Conservation (phyloP, 371 early-diverging fungal species). For the Haplosporangium sp. region DNA sequence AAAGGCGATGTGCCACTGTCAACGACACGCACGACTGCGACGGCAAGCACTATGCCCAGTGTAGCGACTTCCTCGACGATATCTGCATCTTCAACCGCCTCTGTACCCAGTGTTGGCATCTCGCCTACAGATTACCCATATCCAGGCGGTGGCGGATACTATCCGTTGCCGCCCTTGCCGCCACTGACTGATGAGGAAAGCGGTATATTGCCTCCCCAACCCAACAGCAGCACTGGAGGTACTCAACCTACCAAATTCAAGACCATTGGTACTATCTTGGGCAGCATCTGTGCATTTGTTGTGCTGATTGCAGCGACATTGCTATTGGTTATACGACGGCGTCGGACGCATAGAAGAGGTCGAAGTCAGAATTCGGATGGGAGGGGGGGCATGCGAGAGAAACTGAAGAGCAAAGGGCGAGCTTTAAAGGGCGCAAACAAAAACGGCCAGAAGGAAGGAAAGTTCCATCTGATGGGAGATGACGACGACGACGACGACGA, state of each 20-base stretch:
- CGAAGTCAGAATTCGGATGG: not conserved
- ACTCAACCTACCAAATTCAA: not conserved
- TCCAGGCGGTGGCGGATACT: too few relatives aligned
- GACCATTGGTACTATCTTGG: slow-evolving; percentile 10
- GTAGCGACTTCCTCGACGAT: too few relatives aligned
- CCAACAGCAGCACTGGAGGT: not conserved
- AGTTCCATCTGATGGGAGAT: slow-evolving; percentile 20
- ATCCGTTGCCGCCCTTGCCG: too few relatives aligned
- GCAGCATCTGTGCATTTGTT: slow-evolving; percentile 10
- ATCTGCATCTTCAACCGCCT: too few relatives aligned
- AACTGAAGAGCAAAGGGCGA: not conserved
- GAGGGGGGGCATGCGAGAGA: not conserved
- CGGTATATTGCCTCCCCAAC: not conserved
- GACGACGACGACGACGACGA: slow-evolving; percentile 22
- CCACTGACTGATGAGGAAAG: not conserved
- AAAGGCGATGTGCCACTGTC: too few relatives aligned
- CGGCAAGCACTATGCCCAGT: too few relatives aligned
- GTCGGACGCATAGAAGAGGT: slow-evolving; percentile 1
- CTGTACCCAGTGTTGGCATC: too few relatives aligned
- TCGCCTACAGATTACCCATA: too few relatives aligned
- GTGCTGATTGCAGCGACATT: slow-evolving; percentile 20
- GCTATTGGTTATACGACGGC: slow-evolving; percentile 21
- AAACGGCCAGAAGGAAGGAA: not conserved
- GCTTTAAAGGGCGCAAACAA: slow-evolving; percentile 13
- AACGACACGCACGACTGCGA: too few relatives aligned